phyloP scores from a whole-genome alignment of 208 protist genomes.

The Trypanosoma boissoni region DNA sequence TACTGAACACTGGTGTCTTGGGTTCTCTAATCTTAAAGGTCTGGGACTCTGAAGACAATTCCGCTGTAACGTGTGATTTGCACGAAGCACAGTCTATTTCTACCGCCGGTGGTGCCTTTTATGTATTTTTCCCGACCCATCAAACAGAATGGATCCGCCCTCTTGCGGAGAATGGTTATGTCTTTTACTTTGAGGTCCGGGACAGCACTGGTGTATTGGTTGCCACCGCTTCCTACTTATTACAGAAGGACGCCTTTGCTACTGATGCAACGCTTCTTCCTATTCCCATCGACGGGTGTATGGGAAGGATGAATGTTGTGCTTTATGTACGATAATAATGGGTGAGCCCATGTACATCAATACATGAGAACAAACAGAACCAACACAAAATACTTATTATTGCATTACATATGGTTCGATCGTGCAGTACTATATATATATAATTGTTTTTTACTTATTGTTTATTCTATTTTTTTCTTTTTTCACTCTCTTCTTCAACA shows the following conservation, averaged over 20 bases:
- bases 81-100: conserved; percentile 22
- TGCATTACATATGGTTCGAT: too few species aligned
- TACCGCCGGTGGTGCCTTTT: conserved; percentile 26
- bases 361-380: background rate
- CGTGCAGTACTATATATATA: too few species aligned
- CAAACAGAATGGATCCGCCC: conserved; percentile 10
- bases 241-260: conserved; percentile 6
- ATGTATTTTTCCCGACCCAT: conserved; percentile 16
- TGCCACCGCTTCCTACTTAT: conserved; percentile 26
- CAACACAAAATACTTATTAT: too few species aligned
- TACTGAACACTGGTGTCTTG: conserved; percentile 13
- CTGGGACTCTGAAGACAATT: conserved; percentile 22
- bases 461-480: background rate
- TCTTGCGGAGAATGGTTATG: conserved; percentile 5
- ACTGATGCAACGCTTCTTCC: conserved; percentile 16
- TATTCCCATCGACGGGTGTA: conserved; percentile 16
- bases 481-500: background rate
- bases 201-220: conserved; percentile 13
- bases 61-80: conserved; percentile 12
- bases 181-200: conserved; percentile 30
- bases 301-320: conserved; percentile 27
- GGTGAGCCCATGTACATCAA: background rate
- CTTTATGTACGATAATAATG: conserved; percentile 17
- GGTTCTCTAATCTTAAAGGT: conserved; percentile 11
- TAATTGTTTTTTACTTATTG: too few species aligned